Evolutionary conservation across 2,329 filamentous ascomycete genomes (phyloP), one percentile per base, ranked within the genome.

Genomic region (Fusarium neocosmosporiellum): DNA sequence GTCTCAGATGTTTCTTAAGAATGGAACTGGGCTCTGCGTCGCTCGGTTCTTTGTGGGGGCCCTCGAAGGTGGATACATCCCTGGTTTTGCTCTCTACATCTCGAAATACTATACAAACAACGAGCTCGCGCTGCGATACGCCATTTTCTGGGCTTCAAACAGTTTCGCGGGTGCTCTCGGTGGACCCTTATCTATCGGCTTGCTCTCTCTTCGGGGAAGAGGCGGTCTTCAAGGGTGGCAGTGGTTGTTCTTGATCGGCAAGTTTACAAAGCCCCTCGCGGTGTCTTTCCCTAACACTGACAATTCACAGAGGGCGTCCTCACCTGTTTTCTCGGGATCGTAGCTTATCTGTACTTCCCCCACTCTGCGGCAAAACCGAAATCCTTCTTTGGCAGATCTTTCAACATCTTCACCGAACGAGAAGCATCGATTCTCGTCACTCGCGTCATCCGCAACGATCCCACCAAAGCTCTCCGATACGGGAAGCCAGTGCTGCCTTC

Each of bases 21-120:
- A 76, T 16, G 74, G 69, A 0, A 8, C 71, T 0, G 78, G 77
- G 0, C 72, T 81, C 0, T 78, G 70, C 14, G 78, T 68, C 0
- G 71, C 74, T 1, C 70, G 79, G 2, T 80, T 80, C 65, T 75
- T 81, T 11, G 43, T 80, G 5, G 80, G 79, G 7, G 67, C 77
- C 1, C 75, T 81, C 0, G 78, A 81, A 20, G 79, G 78, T 7
- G 80, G 79, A 3, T 81, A 80, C 2, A 78, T 81, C n/a, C 78
- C 79, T 0, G 79, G 79, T 8, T 78, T 78, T 18, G 78, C 78
- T 18, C 69, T 79, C 8, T 79, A 80, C 39, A 78, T 81, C n/a
- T 77, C 80, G 0, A 69, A 71, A 34, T 80, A 73, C 43, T 80
- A 80, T 43, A 78, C 75, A 0, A 78, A 79, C n/a, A 39, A 78